Conservation (phyloP, 768 basidiomycete genomes). For the Harrya chromipes region DNA sequence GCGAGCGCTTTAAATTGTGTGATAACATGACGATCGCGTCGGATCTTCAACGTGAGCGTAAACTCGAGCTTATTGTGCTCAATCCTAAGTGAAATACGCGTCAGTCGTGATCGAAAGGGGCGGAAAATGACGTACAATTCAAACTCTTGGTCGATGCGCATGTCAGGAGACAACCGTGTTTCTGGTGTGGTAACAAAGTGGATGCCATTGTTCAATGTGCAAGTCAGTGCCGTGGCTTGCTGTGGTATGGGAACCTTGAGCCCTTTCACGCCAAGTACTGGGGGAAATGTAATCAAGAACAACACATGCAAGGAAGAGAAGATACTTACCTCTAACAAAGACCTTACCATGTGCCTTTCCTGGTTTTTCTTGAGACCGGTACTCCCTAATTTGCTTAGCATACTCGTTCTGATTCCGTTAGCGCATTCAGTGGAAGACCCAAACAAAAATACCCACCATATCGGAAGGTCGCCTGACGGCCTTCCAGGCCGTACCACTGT, state of each 20-base stretch:
- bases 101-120: not conserved
- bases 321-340: constrained; percentile 78
- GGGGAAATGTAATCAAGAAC: not conserved
- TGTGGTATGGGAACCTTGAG: constrained; percentile 76
- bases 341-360: constrained; percentile 89
- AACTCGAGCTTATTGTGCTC: constrained; percentile 96
- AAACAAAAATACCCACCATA: constrained; percentile 58
- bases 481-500: constrained; percentile 81
- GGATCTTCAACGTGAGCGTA: constrained; percentile 83
- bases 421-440: not conserved
- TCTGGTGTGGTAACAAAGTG: constrained; percentile 93
- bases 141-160: constrained; percentile 82
- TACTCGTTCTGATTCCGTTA: constrained; percentile 76
- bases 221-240: constrained; percentile 72
- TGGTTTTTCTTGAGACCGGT: constrained; percentile 68
- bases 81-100: constrained; percentile 48
- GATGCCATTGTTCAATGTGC: constrained; percentile 94
- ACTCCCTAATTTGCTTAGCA: constrained; percentile 84
- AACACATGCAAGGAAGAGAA: not conserved
- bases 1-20: constrained; percentile 68
- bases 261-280: constrained; percentile 75
- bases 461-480: constrained; percentile 87
- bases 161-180: constrained; percentile 53
- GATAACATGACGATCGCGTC: constrained; percentile 81
- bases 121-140: constrained; percentile 61